These are phyloP conservation scores for Phaeoacremonium minimum DNA, from an alignment of 2,329 filamentous ascomycete species.

Conservation along the genomic window DNA sequence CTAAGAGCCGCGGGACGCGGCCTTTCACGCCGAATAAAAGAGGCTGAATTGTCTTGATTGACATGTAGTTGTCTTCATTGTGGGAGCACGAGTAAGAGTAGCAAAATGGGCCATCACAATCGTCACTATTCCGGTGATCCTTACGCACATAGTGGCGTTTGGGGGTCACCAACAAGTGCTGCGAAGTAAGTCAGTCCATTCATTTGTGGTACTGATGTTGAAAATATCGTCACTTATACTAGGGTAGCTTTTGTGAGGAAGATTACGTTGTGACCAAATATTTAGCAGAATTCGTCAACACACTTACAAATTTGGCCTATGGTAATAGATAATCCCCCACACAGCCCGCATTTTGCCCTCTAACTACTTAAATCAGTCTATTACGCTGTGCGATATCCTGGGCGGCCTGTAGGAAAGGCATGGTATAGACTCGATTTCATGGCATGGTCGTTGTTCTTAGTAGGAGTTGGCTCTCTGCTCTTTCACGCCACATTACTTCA, in stretches of 20 bases:
- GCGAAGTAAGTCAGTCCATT: constrained; percentile 23
- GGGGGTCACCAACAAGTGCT: constrained; percentile 22
- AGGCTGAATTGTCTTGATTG: no score
- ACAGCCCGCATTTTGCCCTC: background rate
- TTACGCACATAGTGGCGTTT: constrained; percentile 15
- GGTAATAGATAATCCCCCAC: background rate
- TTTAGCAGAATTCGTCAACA: constrained; percentile 7
- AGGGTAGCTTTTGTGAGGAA: constrained; percentile 23
- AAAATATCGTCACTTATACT: background rate
- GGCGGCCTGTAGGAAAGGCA: constrained; percentile 31
- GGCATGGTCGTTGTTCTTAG: constrained; percentile 31
- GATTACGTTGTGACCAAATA: constrained; percentile 7
- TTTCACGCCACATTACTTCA: constrained; percentile 42
- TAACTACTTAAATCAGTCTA: constrained; percentile 1
- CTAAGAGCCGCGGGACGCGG: no score
- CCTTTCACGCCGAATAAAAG: no score
- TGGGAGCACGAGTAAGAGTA: no score
- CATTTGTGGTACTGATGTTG: background rate
- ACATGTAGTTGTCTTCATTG: no score
- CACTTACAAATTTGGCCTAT: constrained; percentile 5
- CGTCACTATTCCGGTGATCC: constrained; percentile 19
- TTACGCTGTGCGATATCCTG: constrained; percentile 1
- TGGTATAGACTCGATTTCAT: constrained; percentile 30
- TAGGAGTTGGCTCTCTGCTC: constrained; percentile 35
- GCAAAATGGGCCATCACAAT: constrained; percentile 23